Evolutionary conservation across 1,284 basidiomycete species (phyloP).

Genomic region (Calocybe gambosa): DNA sequence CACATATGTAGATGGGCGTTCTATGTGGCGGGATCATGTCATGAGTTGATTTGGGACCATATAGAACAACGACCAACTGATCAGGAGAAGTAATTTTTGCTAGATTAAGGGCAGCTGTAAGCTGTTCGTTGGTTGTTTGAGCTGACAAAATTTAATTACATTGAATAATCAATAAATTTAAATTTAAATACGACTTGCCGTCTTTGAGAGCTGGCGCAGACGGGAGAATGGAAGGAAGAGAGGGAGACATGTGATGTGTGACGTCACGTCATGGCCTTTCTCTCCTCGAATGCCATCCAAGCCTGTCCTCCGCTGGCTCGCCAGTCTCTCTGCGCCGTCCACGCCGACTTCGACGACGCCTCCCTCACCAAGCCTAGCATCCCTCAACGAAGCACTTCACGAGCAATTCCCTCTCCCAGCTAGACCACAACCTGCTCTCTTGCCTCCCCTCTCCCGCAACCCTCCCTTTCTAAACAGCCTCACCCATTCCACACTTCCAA

Average conservation of each 20-base stretch:
- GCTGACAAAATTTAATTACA: slow-evolving; percentile 24
- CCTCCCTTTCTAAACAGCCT: slow-evolving; percentile 58
- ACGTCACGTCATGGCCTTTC: slow-evolving; percentile 4
- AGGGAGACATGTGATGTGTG: slow-evolving; percentile 22
- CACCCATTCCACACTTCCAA: slow-evolving; percentile 59
- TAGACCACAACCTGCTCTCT: slow-evolving; percentile 41
- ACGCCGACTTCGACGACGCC: slow-evolving; percentile 18
- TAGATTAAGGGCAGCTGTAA: slow-evolving; percentile 31
- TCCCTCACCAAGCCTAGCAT: slow-evolving; percentile 24
- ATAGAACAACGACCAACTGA: slow-evolving; percentile 33
- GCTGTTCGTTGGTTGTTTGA: slow-evolving; percentile 41
- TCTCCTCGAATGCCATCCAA: slow-evolving; percentile 9
- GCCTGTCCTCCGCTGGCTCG: slow-evolving; percentile 49
- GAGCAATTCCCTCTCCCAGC: slow-evolving; percentile 28
- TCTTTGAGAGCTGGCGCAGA: slow-evolving; percentile 47
- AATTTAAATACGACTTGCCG: slow-evolving; percentile 28
- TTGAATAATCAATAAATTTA: neutral
- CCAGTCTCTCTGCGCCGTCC: slow-evolving; percentile 20
- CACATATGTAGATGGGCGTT: slow-evolving; percentile 64
- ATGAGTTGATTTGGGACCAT: neutral
- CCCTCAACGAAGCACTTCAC: slow-evolving; percentile 35
- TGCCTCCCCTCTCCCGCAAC: slow-evolving; percentile 37
- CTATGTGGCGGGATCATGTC: slow-evolving; percentile 25
- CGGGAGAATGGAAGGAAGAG: slow-evolving; percentile 50
- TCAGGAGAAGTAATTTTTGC: slow-evolving; percentile 49